A percentile compares a stretch with the other conserved stretches of the same genome.
Evolutionary conservation across 2,329 filamentous ascomycete genomes (phyloP).

Genomic region (Xylaria multiplex): DNA sequence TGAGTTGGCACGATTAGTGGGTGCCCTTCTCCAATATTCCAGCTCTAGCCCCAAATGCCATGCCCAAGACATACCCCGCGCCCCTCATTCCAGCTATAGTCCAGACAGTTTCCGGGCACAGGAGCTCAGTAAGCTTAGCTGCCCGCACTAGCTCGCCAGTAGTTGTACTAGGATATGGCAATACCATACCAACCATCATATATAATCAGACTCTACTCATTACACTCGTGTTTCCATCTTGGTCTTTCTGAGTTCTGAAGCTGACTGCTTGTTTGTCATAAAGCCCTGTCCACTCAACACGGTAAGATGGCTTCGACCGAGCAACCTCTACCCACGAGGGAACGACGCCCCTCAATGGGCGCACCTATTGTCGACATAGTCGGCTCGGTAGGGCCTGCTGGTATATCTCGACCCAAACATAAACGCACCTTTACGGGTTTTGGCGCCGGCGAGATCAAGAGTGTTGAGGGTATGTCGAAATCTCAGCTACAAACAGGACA

Average conservation of each 20-base stretch:
- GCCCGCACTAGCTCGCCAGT: neutral
- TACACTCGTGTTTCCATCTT: neutral
- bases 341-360: constrained; percentile 81
- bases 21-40: constrained; percentile 22
- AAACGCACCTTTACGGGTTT: constrained; percentile 97
- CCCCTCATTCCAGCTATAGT: constrained; percentile 36
- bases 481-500: neutral
- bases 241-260: neutral
- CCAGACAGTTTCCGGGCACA: neutral
- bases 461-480: constrained; percentile 76
- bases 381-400: constrained; percentile 85
- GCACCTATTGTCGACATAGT: constrained; percentile 88
- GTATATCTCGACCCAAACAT: constrained; percentile 90
- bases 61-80: constrained; percentile 25
- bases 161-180: constrained; percentile 4
- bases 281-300: neutral
- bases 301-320: constrained; percentile 49
- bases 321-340: constrained; percentile 63
- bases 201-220: neutral
- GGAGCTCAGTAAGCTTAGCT: constrained; percentile 9
- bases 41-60: constrained; percentile 25
- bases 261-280: constrained; percentile 11
- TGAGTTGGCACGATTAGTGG: constrained; percentile 19
- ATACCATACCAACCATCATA: constrained; percentile 18
- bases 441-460: constrained; percentile 90